Conservation (phyloP, 106 monocot species). For the Dendrobium catenatum region DNA sequence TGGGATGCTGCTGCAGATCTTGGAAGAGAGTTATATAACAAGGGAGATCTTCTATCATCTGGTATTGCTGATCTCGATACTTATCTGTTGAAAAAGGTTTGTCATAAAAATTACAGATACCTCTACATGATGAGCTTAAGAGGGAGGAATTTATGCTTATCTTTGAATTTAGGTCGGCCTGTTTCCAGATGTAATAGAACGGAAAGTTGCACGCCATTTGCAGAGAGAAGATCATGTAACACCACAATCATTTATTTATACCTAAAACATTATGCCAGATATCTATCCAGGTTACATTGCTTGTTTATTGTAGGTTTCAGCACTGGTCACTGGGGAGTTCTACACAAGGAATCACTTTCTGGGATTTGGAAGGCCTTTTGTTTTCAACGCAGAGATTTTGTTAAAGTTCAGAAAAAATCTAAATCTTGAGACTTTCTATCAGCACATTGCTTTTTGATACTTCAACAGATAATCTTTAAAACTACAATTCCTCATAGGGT, state of each 20-base stretch:
- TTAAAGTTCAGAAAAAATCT: slow-evolving; percentile 56
- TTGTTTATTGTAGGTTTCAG: slow-evolving; percentile 59
- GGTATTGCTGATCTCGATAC: slow-evolving; percentile 51
- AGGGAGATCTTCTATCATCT: slow-evolving; percentile 63
- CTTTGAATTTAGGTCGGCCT: slow-evolving; percentile 64
- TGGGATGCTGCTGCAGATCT: slow-evolving; percentile 44
- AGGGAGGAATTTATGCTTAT: slow-evolving; percentile 1
- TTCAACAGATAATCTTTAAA: background rate
- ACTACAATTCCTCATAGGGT: slow-evolving; percentile 38
- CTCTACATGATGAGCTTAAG: background rate
- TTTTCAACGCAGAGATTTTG: slow-evolving; percentile 83
- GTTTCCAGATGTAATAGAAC: slow-evolving; percentile 92
- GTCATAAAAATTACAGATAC: background rate
- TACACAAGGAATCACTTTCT: slow-evolving; percentile 93
- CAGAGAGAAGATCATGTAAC: slow-evolving; percentile 78
- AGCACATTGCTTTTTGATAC: background rate
- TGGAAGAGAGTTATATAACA: slow-evolving; percentile 61
- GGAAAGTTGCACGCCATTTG: slow-evolving; percentile 58
- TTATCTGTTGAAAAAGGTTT: slow-evolving; percentile 90
- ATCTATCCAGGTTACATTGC: background rate
- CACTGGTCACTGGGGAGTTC: slow-evolving; percentile 88
- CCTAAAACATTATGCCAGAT: background rate
- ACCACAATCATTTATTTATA: background rate
- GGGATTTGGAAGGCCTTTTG: slow-evolving; percentile 93
- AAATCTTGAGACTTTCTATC: background rate